Conservation (phyloP, 1,284 basidiomycete genomes). For the Malassezia nana region DNA sequence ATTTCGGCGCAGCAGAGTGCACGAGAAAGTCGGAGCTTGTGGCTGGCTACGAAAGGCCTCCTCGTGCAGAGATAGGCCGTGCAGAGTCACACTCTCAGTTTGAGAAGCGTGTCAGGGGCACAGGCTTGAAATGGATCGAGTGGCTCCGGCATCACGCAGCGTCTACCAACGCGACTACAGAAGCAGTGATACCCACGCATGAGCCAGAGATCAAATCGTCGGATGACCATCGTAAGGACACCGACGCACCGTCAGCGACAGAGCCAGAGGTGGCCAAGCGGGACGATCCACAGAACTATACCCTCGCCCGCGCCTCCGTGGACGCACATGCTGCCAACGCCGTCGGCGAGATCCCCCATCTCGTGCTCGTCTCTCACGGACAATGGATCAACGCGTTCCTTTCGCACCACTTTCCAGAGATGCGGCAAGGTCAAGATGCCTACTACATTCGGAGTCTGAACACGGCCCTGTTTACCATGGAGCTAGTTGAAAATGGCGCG, state of each 20-base stretch:
- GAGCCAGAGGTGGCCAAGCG: no score
- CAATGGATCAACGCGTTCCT: constrained; percentile 40
- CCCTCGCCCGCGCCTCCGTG: not conserved
- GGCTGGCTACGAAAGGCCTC: not conserved
- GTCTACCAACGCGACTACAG: no score
- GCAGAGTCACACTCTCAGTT: constrained; percentile 9
- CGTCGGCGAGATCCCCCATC: constrained; percentile 17
- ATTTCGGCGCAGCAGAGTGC: constrained; percentile 12
- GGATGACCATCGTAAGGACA: no score
- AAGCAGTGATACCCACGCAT: no score
- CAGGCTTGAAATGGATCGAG: constrained; percentile 13
- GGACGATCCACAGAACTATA: no score
- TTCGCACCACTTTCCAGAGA: not conserved
- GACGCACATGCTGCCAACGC: not conserved
- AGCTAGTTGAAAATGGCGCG: not conserved
- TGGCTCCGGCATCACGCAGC: not conserved
- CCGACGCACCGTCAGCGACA: no score
- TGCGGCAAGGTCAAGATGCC: not conserved
- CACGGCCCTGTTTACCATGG: constrained; percentile 12
- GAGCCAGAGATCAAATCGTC: no score
- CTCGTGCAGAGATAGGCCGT: not conserved
- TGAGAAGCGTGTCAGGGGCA: not conserved
- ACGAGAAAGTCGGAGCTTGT: constrained; percentile 2
- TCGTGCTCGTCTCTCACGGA: constrained; percentile 37
- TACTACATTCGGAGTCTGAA: constrained; percentile 15